Conservation (phyloP, 129 eudicot species). For the Daucus carota region DNA sequence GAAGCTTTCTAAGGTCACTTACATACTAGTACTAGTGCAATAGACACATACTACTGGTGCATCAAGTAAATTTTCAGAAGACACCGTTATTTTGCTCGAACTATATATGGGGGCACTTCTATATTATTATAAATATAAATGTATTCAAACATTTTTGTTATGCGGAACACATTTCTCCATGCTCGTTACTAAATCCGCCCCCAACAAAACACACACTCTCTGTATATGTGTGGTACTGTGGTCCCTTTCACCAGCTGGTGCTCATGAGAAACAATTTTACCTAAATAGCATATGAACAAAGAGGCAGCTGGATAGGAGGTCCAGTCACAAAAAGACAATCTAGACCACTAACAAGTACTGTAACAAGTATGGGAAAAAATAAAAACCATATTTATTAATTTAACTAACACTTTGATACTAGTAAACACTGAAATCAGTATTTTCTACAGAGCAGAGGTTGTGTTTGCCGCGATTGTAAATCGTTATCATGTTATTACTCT, state of each 20-base stretch:
- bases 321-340: neutral
- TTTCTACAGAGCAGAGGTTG: neutral
- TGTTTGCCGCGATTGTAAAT: neutral
- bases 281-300: neutral
- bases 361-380: neutral
- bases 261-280: neutral
- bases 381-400: neutral
- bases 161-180: too few relatives aligned
- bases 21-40: neutral
- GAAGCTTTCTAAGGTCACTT: slow-evolving; percentile 1
- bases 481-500: too few relatives aligned
- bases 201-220: too few relatives aligned
- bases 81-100: too few relatives aligned
- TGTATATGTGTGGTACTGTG: too few relatives aligned
- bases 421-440: neutral
- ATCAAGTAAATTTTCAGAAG: too few relatives aligned
- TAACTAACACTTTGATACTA: neutral
- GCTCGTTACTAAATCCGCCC: too few relatives aligned
- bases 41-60: neutral
- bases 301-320: neutral
- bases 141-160: too few relatives aligned
- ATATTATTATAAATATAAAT: too few relatives aligned
- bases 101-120: too few relatives aligned
- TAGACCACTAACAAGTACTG: too few relatives aligned
- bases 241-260: slow-evolving; percentile 12